Base-by-base conservation (phyloP, 192 early-diverging fungal genomes). In the Chytriomyces sp. region DNA sequence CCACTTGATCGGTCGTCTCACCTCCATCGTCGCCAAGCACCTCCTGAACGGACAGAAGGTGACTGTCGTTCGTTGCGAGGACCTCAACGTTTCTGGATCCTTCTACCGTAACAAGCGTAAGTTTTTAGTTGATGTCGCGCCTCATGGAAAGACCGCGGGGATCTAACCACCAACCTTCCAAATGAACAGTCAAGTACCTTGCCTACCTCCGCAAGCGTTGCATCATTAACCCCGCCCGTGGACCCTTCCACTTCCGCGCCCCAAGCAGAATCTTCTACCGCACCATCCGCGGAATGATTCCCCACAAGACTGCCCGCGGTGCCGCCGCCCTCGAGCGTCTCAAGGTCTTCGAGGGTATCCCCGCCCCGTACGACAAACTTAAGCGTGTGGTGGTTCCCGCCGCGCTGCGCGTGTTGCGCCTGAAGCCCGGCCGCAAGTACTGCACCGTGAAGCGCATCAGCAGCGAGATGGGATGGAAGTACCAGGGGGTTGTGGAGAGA, bases 61-160 rank as follows among this genome's bases (percentile, higher is more conserved):
- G 74, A 94, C 94, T 75, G 84, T 99, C 78, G 96, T 99, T 75
- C 94, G 97, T 78, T 94, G 93, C 84, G 97, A 99, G 88, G 96
- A 96, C 81, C 88, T 99, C 83, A 97, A 98, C 85, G 93, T 99
- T 66, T 91, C 94, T 75, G 97, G 97, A 75, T 89, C 92, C 73
- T 98, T 94, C 92, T 98, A 97, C 92, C 89, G 97, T 79, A 98
- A 98, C 95, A 99, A 99, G 92, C 88, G 92, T 94, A 86, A 85
- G 88, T 91, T 53, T 39, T 38, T 59, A 2, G 1, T 70, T 55
- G 53, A 60, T 17, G 26, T 25, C 57, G 17, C 12, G 12, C 28
- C 17, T 22, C 57, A 59, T 2, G 12, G 19, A 14, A 14, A n/a
- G 44, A 22, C 44, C 19, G 14, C 56, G 56, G 28, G 14, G 28